Evolutionary conservation across 1,139 yeast genomes (phyloP), one percentile per base, ranked within the genome.

Genomic region (Lodderomyces elongisporus): DNA sequence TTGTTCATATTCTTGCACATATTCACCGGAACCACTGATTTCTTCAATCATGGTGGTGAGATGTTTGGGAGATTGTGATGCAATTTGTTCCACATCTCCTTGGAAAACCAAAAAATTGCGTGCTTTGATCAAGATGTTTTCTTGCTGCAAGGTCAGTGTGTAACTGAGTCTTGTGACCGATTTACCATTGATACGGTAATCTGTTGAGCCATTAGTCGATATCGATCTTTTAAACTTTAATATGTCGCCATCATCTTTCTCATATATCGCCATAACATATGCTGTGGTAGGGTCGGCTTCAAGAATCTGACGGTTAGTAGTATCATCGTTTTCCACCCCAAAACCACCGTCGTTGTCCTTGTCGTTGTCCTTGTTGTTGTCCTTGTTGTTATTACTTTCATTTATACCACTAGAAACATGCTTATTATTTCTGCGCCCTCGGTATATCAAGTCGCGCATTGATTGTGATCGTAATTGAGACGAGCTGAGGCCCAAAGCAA

Each of bases 41-140:
- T 77, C 79, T 56, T 91, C 99, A 36, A 93, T 64, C 42, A 89
- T 59, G 31, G 63, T 70, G 3, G 95, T 77, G 40, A 91, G 66
- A 31, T 87, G 95, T 28, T 61, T 59, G 0, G 97, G 77, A 0
- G 91, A 78, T 53, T 89, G 95, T 2, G 95, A 74, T 0, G 98
- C 98, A 33, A 91, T 80, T 46, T 82, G 83, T 54, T 91, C 98
- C 31, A 91, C 95, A 52, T 91, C 97, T 37, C 98, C 98, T 62
- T 91, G 98, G 54, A 91, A 89, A 12, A 93, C 97, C 42, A 91
- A 62, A 51, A 91, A 91, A 56, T 93, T 89, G 49, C 89, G 75
- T 2, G 96, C 96, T 52, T 85, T 85, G 44, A 88, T 83, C 42
- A 89, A 62, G 38, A 93, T 88, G 48, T 85, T 85, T 51, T 89